A percentile compares a stretch with the other conserved stretches of the same genome.
phyloP scores from a whole-genome alignment of 495 filamentous ascomycete genomes.

The Lindgomyces ingoldianus region DNA sequence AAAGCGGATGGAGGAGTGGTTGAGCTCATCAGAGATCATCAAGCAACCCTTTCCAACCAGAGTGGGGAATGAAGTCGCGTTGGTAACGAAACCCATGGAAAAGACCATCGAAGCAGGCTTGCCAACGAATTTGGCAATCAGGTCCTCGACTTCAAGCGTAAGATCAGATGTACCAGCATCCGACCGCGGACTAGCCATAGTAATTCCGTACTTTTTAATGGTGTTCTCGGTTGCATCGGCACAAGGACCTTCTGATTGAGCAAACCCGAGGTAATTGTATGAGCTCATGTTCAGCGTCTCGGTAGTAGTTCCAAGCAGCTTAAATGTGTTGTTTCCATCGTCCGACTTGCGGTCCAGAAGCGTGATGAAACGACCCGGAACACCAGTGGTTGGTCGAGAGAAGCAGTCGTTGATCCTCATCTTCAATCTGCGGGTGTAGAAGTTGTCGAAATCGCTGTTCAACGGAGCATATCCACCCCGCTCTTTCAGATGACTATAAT shows the following conservation, averaged over 20 bases:
- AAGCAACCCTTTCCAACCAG: slow-evolving; percentile 88
- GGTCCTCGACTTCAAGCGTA: slow-evolving; percentile 80
- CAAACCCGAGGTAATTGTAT: slow-evolving; percentile 98
- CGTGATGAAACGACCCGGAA: slow-evolving; percentile 91
- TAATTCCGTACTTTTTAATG: slow-evolving; percentile 81
- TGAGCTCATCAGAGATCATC: slow-evolving; percentile 94
- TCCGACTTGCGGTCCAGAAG: slow-evolving; percentile 83
- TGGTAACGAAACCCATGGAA: slow-evolving; percentile 97
- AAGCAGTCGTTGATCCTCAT: slow-evolving; percentile 96
- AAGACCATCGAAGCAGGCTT: slow-evolving; percentile 95
- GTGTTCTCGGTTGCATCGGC: slow-evolving; percentile 88
- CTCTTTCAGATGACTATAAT: slow-evolving; percentile 80
- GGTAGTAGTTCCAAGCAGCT: slow-evolving; percentile 84
- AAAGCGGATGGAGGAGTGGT: slow-evolving; percentile 95
- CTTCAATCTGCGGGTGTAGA: slow-evolving; percentile 91
- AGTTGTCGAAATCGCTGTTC: slow-evolving; percentile 98
- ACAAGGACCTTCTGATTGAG: slow-evolving; percentile 95
- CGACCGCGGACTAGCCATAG: slow-evolving; percentile 72
- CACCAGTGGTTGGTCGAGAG: slow-evolving; percentile 84
- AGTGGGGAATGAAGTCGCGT: slow-evolving; percentile 85
- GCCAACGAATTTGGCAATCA: slow-evolving; percentile 87
- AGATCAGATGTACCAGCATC: slow-evolving; percentile 89
- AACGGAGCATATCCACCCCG: slow-evolving; percentile 92
- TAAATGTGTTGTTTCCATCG: slow-evolving; percentile 86
- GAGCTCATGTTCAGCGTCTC: slow-evolving; percentile 98